Evolutionary conservation across 2,329 filamentous ascomycete species (phyloP).

Genomic region (Magnaporthales sp.): DNA sequence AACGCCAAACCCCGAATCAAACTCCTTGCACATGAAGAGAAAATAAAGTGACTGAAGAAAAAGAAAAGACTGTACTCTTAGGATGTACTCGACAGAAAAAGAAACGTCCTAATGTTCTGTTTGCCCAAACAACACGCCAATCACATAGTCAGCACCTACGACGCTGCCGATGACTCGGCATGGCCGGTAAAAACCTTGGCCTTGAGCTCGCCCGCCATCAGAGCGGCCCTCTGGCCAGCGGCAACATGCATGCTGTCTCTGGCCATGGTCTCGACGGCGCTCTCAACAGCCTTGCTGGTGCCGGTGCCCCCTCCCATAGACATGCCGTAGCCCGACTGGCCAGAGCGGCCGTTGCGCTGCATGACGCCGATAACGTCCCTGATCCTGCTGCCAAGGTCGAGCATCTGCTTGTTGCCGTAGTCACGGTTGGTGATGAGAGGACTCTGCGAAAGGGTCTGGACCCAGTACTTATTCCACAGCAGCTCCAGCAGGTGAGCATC

Average conservation of each 20-base stretch:
- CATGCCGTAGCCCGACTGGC: conserved; percentile 14
- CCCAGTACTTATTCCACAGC: conserved; percentile 99
- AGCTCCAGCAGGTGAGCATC: conserved; percentile 80
- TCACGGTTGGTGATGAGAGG: conserved; percentile 88
- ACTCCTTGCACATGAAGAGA: neutral
- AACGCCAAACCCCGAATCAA: neutral
- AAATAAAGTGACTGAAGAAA: neutral
- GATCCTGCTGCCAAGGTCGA: conserved; percentile 79
- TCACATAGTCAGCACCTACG: neutral
- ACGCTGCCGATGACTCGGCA: neutral
- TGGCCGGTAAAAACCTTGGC: conserved; percentile 42
- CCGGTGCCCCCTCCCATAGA: conserved; percentile 13
- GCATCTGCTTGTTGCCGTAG: conserved; percentile 85
- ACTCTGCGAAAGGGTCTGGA: conserved; percentile 85
- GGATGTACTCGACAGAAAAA: neutral
- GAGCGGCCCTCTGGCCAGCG: conserved; percentile 51
- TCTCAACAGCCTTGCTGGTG: conserved; percentile 27
- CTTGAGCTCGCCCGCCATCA: conserved; percentile 56
- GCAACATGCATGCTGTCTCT: conserved; percentile 53
- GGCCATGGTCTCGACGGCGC: conserved; percentile 50
- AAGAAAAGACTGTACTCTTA: too few relatives aligned
- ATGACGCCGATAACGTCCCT: conserved; percentile 46
- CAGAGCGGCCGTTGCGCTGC: conserved; percentile 21
- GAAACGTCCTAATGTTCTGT: neutral
- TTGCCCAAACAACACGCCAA: neutral